Conservation (phyloP, 257 asterid genomes). For the Solanum corneliomulleri region DNA sequence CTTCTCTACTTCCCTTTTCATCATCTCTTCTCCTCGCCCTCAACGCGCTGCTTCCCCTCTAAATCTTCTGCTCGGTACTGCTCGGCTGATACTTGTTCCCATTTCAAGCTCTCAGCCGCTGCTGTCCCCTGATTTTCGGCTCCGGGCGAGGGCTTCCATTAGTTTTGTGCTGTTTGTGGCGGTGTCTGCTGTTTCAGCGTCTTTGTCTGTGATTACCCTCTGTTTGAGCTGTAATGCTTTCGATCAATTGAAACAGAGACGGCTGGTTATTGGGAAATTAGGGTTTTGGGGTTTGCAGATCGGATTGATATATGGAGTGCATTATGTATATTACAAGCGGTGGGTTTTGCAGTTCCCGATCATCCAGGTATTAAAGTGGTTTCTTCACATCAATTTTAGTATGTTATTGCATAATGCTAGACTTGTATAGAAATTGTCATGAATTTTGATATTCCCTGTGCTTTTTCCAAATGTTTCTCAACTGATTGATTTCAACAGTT, state of each 20-base stretch:
- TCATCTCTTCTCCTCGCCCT: constrained; percentile 59
- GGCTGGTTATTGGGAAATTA: constrained; percentile 23
- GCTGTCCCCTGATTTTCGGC: constrained; percentile 28
- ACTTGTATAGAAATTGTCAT: not conserved
- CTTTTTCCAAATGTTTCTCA: not conserved
- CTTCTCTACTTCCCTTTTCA: constrained; percentile 45
- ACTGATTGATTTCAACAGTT: not conserved
- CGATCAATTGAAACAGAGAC: constrained; percentile 7
- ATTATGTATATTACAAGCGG: constrained; percentile 48
- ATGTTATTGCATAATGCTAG: not conserved
- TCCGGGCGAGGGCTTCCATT: constrained; percentile 45
- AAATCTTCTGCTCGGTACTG: constrained; percentile 33
- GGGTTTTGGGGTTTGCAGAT: constrained; percentile 63
- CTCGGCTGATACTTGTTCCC: constrained; percentile 46
- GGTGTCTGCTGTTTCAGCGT: constrained; percentile 38
- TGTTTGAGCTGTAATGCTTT: constrained; percentile 52
- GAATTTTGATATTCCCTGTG: not conserved
- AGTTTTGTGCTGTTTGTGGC: constrained; percentile 47
- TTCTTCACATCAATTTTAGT: not conserved
- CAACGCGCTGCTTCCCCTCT: constrained; percentile 45
- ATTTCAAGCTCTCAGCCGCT: constrained; percentile 9
- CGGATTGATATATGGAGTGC: constrained; percentile 59
- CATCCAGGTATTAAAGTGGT: constrained; percentile 48
- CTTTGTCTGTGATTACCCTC: constrained; percentile 27
- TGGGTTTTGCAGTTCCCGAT: constrained; percentile 87